A percentile compares a stretch with the other conserved stretches of the same genome.
Evolutionary conservation across 257 asterid genomes (phyloP).

Genomic region (Asclepias syriaca): DNA sequence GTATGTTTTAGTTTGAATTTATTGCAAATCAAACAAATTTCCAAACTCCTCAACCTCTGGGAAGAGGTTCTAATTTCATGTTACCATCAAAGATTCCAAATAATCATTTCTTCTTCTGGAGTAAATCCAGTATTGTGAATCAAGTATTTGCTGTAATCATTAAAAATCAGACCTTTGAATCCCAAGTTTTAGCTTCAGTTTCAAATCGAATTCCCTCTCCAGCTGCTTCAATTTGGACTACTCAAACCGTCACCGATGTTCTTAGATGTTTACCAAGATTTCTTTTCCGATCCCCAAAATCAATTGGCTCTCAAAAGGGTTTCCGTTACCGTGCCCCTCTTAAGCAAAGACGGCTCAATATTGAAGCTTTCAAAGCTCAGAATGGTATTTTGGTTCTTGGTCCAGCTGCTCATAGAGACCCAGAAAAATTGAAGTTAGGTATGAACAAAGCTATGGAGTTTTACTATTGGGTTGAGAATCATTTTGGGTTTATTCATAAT

Average conservation of each 20-base stretch:
- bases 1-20: no score
- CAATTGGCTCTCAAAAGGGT: slow-evolving; percentile 75
- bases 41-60: no score
- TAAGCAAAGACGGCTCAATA: slow-evolving; percentile 53
- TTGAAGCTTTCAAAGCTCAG: slow-evolving; percentile 40
- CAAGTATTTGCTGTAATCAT: slow-evolving; percentile 57
- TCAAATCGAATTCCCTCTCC: slow-evolving; percentile 5
- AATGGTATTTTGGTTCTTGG: slow-evolving; percentile 62
- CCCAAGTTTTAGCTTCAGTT: slow-evolving; percentile 21
- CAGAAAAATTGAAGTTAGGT: slow-evolving; percentile 48
- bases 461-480: slow-evolving; percentile 68
- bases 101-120: slow-evolving; percentile 1
- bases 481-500: slow-evolving; percentile 54
- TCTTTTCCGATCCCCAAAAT: slow-evolving; percentile 68
- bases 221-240: slow-evolving; percentile 37
- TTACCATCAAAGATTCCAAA: slow-evolving; percentile 15
- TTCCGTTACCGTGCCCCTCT: slow-evolving; percentile 77
- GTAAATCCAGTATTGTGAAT: slow-evolving; percentile 26
- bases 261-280: slow-evolving; percentile 63
- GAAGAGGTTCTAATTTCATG: slow-evolving; percentile 12
- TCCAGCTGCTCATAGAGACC: slow-evolving; percentile 81
- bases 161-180: slow-evolving; percentile 55
- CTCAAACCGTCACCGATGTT: slow-evolving; percentile 55
- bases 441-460: slow-evolving; percentile 75
- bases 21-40: no score